Conservation (phyloP, 371 early-diverging fungal species). For the Apophysomyces elegans region DNA sequence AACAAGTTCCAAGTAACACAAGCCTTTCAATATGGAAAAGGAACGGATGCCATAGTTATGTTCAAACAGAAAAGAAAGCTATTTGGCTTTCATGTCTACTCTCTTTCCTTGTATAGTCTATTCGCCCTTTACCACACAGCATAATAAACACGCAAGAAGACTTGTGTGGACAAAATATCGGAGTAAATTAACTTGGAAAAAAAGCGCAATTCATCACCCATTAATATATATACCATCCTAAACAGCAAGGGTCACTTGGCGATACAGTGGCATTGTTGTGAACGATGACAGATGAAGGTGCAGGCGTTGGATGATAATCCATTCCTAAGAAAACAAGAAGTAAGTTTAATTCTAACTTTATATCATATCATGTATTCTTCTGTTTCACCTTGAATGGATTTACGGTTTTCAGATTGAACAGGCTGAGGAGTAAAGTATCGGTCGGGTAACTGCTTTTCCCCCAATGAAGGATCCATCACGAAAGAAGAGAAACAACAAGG, state of each 20-base stretch:
- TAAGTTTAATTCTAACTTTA: conserved; percentile 10
- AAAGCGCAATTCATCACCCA: not conserved
- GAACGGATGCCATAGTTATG: no score
- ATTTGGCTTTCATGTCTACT: no score
- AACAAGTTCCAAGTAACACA: no score
- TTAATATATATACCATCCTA: conserved; percentile 21
- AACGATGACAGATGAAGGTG: conserved; percentile 20
- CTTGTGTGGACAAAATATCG: not conserved
- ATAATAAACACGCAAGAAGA: conserved; percentile 22
- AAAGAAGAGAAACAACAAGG: not conserved
- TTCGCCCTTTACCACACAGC: conserved; percentile 25
- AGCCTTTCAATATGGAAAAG: no score
- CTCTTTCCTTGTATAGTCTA: not conserved
- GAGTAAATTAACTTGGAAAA: not conserved
- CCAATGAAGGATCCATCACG: not conserved
- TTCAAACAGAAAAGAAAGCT: no score
- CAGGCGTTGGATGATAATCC: conserved; percentile 21
- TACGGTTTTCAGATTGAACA: conserved; percentile 4
- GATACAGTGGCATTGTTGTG: conserved; percentile 17
- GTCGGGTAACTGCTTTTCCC: not conserved
- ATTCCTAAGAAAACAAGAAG: conserved; percentile 5
- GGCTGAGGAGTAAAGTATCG: conserved; percentile 5
- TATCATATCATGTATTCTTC: not conserved
- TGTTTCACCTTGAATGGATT: not conserved
- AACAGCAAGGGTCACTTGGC: conserved; percentile 21